phyloP scores from a whole-genome alignment of 1,284 basidiomycete species.

The Ganoderma boninense region DNA sequence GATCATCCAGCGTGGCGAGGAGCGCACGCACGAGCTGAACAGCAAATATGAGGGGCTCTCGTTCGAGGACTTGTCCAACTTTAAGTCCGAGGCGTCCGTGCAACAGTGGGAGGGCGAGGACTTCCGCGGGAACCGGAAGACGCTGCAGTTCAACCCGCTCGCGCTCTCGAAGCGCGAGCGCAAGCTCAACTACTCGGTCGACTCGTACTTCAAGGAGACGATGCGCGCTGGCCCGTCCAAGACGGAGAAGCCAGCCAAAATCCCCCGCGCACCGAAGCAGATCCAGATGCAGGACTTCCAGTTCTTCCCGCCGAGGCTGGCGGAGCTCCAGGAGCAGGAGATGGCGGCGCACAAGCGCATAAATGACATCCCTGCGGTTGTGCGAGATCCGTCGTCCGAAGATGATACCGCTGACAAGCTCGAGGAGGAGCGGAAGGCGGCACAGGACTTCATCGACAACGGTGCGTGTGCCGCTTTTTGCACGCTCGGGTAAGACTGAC shows the following conservation, averaged over 20 bases:
- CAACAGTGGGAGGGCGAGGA: slow-evolving; percentile 98
- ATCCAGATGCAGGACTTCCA: slow-evolving; percentile 95
- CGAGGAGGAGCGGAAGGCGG: slow-evolving; percentile 82
- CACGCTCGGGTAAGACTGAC: background rate
- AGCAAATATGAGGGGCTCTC: slow-evolving; percentile 94
- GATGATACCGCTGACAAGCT: slow-evolving; percentile 87
- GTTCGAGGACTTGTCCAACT: slow-evolving; percentile 95
- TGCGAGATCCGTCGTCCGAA: slow-evolving; percentile 73
- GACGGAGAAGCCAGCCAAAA: slow-evolving; percentile 84
- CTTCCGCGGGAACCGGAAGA: slow-evolving; percentile 79
- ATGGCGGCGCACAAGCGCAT: slow-evolving; percentile 80
- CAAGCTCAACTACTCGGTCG: slow-evolving; percentile 95
- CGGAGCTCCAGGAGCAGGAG: slow-evolving; percentile 90
- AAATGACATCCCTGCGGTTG: slow-evolving; percentile 80
- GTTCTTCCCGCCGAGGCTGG: slow-evolving; percentile 90
- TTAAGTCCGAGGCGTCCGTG: slow-evolving; percentile 91
- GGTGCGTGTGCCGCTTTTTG: slow-evolving; percentile 50
- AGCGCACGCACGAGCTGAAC: slow-evolving; percentile 89
- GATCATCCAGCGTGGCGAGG: slow-evolving; percentile 93
- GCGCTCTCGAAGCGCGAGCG: slow-evolving; percentile 96
- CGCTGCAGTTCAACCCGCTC: slow-evolving; percentile 82
- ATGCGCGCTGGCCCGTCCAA: slow-evolving; percentile 84
- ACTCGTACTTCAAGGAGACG: slow-evolving; percentile 94
- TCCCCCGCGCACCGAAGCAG: slow-evolving; percentile 92
- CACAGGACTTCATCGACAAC: slow-evolving; percentile 89